A percentile compares a stretch with the other conserved stretches of the same genome.
These are phyloP conservation scores for Trichoderma sp. DNA, from an alignment of 2,329 filamentous ascomycete species.

Conservation along the genomic window DNA sequence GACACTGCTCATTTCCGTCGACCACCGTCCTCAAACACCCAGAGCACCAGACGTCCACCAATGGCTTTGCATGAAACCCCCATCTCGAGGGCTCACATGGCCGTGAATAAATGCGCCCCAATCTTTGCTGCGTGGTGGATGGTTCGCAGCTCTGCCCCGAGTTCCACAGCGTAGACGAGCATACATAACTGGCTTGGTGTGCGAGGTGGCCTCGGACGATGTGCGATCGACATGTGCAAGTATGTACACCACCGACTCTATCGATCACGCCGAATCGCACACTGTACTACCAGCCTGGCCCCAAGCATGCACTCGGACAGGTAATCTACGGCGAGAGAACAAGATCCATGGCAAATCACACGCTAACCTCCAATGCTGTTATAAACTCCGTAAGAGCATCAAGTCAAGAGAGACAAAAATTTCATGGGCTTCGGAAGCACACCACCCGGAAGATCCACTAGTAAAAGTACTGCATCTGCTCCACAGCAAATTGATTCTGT, in stretches of 20 bases:
- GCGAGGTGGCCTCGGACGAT: neutral
- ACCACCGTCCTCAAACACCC: constrained; percentile 11
- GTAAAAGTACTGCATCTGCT: neutral
- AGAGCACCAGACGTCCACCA: neutral
- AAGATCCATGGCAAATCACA: neutral
- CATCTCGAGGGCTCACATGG: constrained; percentile 29
- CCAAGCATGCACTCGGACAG: neutral
- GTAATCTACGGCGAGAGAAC: neutral
- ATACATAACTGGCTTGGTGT: neutral
- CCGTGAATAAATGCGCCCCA: constrained; percentile 29
- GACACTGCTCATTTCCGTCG: neutral
- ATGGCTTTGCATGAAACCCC: neutral
- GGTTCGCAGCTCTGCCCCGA: neutral
- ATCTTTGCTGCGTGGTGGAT: constrained; percentile 23
- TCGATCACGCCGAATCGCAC: neutral
- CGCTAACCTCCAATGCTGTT: neutral
- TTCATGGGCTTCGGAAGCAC: constrained; percentile 18
- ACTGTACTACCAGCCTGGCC: neutral
- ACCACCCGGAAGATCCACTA: constrained; percentile 12
- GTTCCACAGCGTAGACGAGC: neutral
- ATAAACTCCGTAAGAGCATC: neutral
- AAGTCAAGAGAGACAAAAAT: constrained; percentile 2
- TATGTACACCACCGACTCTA: neutral
- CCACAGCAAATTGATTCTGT: neutral
- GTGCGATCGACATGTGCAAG: constrained; percentile 1